phyloP scores from a whole-genome alignment of 2,329 filamentous ascomycete genomes.

The Stenocarpella maydis region DNA sequence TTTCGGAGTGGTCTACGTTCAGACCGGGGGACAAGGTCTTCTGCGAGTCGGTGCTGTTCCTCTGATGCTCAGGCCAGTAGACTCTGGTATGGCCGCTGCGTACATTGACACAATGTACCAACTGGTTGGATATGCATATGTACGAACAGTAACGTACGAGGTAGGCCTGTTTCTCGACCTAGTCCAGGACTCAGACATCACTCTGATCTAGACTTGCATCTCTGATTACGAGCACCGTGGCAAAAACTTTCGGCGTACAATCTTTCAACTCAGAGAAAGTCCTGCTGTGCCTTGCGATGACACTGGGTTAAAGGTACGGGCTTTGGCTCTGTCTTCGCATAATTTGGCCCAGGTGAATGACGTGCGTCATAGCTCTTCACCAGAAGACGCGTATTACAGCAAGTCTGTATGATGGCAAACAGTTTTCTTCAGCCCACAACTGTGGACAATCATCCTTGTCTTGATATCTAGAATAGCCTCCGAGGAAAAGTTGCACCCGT shows the following conservation, averaged over 20 bases:
- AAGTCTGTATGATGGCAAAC: not conserved
- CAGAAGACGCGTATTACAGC: not conserved
- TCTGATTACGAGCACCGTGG: not conserved
- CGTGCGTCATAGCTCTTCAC: not conserved
- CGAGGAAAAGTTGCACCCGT: not conserved
- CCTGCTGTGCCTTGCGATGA: accelerated
- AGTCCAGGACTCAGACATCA: not conserved
- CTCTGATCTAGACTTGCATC: not conserved
- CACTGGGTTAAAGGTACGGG: not conserved
- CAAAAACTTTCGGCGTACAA: not conserved
- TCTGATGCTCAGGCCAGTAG: not conserved
- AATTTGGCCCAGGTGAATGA: not conserved
- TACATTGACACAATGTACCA: not conserved
- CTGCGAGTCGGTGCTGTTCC: not conserved
- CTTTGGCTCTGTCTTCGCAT: not conserved
- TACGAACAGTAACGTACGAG: not conserved
- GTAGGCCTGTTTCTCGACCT: not conserved
- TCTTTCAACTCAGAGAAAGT: not conserved
- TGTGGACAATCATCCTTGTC: not conserved
- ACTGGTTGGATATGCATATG: not conserved
- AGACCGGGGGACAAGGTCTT: too few relatives aligned
- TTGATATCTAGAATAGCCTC: not conserved
- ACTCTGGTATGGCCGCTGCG: not conserved
- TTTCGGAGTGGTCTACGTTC: too few relatives aligned
- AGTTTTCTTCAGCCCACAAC: not conserved